Evolutionary conservation across 495 filamentous ascomycete genomes (phyloP).

Genomic region (Friedmanniomyces endolithicus): DNA sequence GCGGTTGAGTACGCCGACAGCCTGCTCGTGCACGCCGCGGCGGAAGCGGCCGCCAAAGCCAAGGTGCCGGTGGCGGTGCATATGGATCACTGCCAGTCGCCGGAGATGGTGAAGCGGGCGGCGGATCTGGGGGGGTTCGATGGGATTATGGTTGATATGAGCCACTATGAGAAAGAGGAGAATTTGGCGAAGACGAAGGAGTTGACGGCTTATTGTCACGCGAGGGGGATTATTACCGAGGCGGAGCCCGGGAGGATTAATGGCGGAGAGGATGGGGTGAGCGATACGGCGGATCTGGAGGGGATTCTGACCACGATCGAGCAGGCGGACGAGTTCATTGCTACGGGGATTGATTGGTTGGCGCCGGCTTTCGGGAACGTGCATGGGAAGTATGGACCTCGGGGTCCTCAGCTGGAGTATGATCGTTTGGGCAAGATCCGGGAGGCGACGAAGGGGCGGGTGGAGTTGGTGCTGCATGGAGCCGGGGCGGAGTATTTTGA

Average conservation of each 20-base stretch:
- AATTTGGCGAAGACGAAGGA: constrained; percentile 62
- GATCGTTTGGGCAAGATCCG: constrained; percentile 43
- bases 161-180: constrained; percentile 66
- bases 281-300: constrained; percentile 62
- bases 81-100: constrained; percentile 27
- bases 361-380: constrained; percentile 81
- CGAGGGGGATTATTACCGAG: constrained; percentile 62
- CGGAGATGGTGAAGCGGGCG: constrained; percentile 21
- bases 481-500: constrained; percentile 54
- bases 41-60: constrained; percentile 50
- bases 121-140: constrained; percentile 2
- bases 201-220: constrained; percentile 58
- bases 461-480: constrained; percentile 63
- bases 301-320: constrained; percentile 65
- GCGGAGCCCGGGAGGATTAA: constrained; percentile 75
- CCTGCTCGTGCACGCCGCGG: constrained; percentile 50
- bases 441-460: constrained; percentile 46
- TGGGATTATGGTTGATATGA: constrained; percentile 30
- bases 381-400: constrained; percentile 67
- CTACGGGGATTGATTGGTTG: constrained; percentile 69
- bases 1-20: constrained; percentile 54
- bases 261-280: constrained; percentile 73
- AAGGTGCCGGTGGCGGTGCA: constrained; percentile 27
- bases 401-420: constrained; percentile 63
- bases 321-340: constrained; percentile 63